phyloP scores from a whole-genome alignment of 169 alveolate genomes.

The Miamiensis avidus region DNA sequence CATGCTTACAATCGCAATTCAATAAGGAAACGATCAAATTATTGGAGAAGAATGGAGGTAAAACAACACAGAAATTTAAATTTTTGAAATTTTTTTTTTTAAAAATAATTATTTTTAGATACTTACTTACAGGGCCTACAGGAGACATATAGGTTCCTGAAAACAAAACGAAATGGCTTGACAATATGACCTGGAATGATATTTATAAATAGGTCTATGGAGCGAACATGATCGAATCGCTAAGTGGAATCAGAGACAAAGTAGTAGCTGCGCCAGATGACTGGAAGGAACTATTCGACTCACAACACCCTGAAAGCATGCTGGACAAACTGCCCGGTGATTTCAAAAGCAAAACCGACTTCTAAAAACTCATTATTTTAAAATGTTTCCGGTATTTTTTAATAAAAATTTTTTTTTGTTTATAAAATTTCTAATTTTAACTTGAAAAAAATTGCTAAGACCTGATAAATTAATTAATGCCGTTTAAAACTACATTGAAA shows the following conservation, averaged over 20 bases:
- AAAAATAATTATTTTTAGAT: conserved; percentile 48
- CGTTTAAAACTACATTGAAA: conserved; percentile 85
- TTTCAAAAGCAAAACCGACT: conserved; percentile 79
- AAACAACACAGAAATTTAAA: background rate
- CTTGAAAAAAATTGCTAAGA: conserved; percentile 74
- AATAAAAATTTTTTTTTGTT: conserved; percentile 72
- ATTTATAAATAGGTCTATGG: conserved; percentile 84
- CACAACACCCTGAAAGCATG: conserved; percentile 84
- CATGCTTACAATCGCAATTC: conserved; percentile 82
- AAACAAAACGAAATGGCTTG: conserved; percentile 92
- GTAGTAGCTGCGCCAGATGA: conserved; percentile 74
- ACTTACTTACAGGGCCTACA: conserved; percentile 93
- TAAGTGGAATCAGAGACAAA: conserved; percentile 85
- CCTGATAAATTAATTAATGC: conserved; percentile 86
- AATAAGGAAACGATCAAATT: conserved; percentile 58
- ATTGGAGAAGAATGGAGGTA: conserved; percentile 87
- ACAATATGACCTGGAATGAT: conserved; percentile 89
- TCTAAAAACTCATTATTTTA: conserved; percentile 88
- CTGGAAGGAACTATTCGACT: conserved; percentile 88
- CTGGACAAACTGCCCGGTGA: conserved; percentile 89
- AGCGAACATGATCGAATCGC: conserved; percentile 78
- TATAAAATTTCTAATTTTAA: conserved; percentile 13
- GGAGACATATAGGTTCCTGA: conserved; percentile 84
- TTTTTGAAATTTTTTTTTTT: too few relatives aligned
- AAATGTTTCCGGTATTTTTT: conserved; percentile 65